A percentile compares a stretch with the other conserved stretches of the same genome.
phyloP scores from a whole-genome alignment of 768 basidiomycete species.

The Crepidotus variabilis region DNA sequence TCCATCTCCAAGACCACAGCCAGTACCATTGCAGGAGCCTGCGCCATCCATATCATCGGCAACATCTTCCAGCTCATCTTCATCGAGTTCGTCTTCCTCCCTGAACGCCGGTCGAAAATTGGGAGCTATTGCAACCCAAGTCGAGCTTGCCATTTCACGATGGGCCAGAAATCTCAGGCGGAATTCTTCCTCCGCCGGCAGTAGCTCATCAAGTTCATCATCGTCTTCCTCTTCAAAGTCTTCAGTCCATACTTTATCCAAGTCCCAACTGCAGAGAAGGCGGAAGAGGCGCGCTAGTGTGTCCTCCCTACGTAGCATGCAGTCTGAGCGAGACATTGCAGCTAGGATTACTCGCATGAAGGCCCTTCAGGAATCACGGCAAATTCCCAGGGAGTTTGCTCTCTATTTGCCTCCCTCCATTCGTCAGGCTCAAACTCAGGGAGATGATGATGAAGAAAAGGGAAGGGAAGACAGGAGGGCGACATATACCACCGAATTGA shows the following conservation, averaged over 20 bases:
- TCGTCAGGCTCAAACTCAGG: slow-evolving; percentile 2
- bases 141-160: slow-evolving; percentile 67
- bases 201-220: slow-evolving; percentile 40
- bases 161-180: slow-evolving; percentile 55
- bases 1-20: slow-evolving; percentile 13
- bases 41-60: slow-evolving; percentile 29
- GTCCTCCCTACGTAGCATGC: slow-evolving; percentile 46
- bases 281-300: slow-evolving; percentile 45
- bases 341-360: slow-evolving; percentile 57
- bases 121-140: slow-evolving; percentile 54
- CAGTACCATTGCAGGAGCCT: slow-evolving; percentile 24
- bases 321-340: slow-evolving; percentile 57
- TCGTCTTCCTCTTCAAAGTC: slow-evolving; percentile 40
- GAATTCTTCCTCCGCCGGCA: slow-evolving; percentile 42
- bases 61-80: slow-evolving; percentile 37
- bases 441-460: slow-evolving; percentile 1
- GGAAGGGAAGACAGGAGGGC: slow-evolving; percentile 20
- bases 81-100: slow-evolving; percentile 38
- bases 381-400: slow-evolving; percentile 58
- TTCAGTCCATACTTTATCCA: slow-evolving; percentile 37
- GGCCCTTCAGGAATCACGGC: slow-evolving; percentile 57
- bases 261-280: slow-evolving; percentile 36
- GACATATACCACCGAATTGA: slow-evolving; percentile 42
- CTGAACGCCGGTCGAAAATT: slow-evolving; percentile 36
- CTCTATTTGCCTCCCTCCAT: slow-evolving; percentile 54